Evolutionary conservation across 805 yeast genomes (phyloP).

Genomic region (Nematodospora valgi): DNA sequence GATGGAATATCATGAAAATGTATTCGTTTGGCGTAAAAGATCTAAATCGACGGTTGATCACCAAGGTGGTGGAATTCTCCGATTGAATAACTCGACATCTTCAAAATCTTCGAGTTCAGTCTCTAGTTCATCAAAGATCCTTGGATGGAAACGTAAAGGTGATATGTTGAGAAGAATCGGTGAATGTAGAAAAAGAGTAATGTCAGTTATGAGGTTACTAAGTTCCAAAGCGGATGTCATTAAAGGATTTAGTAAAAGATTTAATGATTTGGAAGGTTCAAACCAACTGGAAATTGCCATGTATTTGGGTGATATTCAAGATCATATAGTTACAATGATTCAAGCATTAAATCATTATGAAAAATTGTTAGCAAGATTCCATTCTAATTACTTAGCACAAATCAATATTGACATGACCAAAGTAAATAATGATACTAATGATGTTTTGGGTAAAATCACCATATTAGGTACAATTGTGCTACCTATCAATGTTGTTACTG

Average conservation of each 20-base stretch:
- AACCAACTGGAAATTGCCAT: constrained; percentile 88
- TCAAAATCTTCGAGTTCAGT: constrained; percentile 18
- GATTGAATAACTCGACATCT: constrained; percentile 8
- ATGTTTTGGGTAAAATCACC: constrained; percentile 89
- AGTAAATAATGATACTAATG: constrained; percentile 95
- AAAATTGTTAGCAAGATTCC: constrained; percentile 89
- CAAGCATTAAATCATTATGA: constrained; percentile 93
- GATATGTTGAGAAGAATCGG: constrained; percentile 95
- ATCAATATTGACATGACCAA: constrained; percentile 97
- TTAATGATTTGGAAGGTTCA: constrained; percentile 61
- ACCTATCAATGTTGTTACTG: constrained; percentile 94
- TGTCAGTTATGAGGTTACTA: constrained; percentile 79
- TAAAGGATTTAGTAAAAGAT: constrained; percentile 88
- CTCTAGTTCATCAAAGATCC: constrained; percentile 46
- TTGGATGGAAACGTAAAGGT: constrained; percentile 83
- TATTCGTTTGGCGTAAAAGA: constrained; percentile 32
- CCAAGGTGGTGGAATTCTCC: constrained; percentile 1
- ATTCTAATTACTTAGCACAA: constrained; percentile 93
- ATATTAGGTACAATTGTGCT: constrained; percentile 91
- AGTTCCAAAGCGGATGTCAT: constrained; percentile 98
- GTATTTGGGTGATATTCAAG: constrained; percentile 96
- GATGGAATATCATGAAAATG: constrained; percentile 21
- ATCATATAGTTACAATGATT: constrained; percentile 96
- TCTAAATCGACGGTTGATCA: constrained; percentile 38
- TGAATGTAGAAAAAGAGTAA: constrained; percentile 89